Percentiles rank a stretch among this genome's conserved stretches.
phyloP scores from a whole-genome alignment of 2,329 filamentous ascomycete genomes.

The Delphinella strobiligena region DNA sequence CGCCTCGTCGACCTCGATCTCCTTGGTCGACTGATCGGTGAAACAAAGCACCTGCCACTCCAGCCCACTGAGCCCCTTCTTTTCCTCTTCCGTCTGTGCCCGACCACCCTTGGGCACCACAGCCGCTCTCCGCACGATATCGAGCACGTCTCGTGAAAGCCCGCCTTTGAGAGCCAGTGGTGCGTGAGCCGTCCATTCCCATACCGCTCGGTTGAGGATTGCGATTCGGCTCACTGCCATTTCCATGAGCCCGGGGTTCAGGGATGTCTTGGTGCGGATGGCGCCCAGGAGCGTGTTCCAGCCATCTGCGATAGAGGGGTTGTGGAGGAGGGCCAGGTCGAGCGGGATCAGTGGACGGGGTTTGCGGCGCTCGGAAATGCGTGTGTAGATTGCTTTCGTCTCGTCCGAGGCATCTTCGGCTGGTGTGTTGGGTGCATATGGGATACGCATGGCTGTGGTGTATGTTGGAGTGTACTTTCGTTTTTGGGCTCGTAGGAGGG shows the following conservation, averaged over 20 bases:
- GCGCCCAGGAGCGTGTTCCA: conserved; percentile 58
- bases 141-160: conserved; percentile 13
- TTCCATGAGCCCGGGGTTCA: conserved; percentile 20
- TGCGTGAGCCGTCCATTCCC: conserved; percentile 25
- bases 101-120: conserved; percentile 7
- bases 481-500: no score
- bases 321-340: conserved; percentile 66
- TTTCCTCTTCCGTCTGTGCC: conserved; percentile 5
- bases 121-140: conserved; percentile 16
- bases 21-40: conserved; percentile 21
- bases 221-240: conserved; percentile 25
- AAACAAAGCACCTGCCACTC: conserved; percentile 22
- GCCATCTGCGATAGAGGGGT: conserved; percentile 61
- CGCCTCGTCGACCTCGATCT: conserved; percentile 18
- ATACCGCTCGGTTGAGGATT: conserved; percentile 22
- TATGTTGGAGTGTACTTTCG: no score
- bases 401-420: conserved; percentile 37
- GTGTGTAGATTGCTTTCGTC: conserved; percentile 42
- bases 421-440: conserved; percentile 48
- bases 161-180: conserved; percentile 21
- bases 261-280: conserved; percentile 23
- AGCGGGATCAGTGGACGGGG: conserved; percentile 61
- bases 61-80: conserved; percentile 14
- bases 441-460: conserved; percentile 47
- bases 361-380: conserved; percentile 52